Conservation (phyloP, 768 basidiomycete genomes). For the Auricularia cornea region DNA sequence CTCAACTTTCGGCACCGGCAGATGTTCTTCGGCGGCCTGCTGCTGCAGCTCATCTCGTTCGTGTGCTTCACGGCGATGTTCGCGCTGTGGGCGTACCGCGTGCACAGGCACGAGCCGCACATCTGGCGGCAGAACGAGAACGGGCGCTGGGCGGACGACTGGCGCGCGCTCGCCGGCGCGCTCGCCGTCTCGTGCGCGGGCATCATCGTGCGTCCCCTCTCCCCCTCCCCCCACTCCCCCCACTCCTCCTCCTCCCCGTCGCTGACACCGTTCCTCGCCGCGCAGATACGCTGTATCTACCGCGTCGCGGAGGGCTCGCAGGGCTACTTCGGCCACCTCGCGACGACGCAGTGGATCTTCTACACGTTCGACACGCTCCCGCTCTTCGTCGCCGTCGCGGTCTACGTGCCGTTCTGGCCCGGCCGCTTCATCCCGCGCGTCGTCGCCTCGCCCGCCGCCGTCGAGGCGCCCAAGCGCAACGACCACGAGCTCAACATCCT, state of each 20-base stretch:
- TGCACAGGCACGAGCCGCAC: slow-evolving; percentile 32
- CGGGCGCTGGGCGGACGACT: slow-evolving; percentile 44
- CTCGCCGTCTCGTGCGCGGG: slow-evolving; percentile 50
- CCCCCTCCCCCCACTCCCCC: background rate
- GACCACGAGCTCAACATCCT: too few relatives aligned
- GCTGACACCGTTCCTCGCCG: background rate
- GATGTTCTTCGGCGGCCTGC: slow-evolving; percentile 51
- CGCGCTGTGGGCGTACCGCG: slow-evolving; percentile 39
- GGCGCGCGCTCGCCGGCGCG: slow-evolving; percentile 47
- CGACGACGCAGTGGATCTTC: slow-evolving; percentile 52
- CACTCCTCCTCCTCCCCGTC: too few relatives aligned
- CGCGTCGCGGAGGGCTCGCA: slow-evolving; percentile 48
- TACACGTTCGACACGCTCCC: slow-evolving; percentile 63
- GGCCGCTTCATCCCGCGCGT: slow-evolving; percentile 20
- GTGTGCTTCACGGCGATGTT: slow-evolving; percentile 39
- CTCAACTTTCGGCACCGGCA: slow-evolving; percentile 10
- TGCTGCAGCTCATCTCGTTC: slow-evolving; percentile 47
- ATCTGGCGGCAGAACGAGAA: slow-evolving; percentile 32
- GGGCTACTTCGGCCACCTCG: slow-evolving; percentile 46
- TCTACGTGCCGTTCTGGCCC: slow-evolving; percentile 60
- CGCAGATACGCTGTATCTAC: slow-evolving; percentile 56
- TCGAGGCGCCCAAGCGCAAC: too few relatives aligned
- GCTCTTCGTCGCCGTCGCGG: slow-evolving; percentile 47
- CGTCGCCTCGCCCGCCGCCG: background rate
- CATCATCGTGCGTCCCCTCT: slow-evolving; percentile 42